Base-by-base conservation (phyloP, 2,329 filamentous ascomycete species). In the Waltergamsia citrina region DNA sequence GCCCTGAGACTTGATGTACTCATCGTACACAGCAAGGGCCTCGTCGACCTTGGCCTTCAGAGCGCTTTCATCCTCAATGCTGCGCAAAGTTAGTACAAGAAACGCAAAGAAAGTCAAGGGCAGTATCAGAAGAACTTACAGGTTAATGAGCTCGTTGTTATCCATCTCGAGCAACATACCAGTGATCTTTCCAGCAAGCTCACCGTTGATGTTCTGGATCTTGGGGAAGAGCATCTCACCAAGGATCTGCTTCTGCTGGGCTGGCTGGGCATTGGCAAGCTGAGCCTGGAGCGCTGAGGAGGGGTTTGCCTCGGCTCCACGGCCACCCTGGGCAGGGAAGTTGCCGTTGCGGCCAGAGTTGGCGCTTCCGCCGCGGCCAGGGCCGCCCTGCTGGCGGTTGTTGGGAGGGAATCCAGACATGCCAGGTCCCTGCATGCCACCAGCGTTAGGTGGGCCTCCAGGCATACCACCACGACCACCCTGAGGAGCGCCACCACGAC, bases 101-200 rank as follows among this genome's bases (percentile, higher is more conserved):
- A 20, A 28, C 39, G 33, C 42, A 30, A 18, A 24, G 9, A n/a
- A 12, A 16, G 10, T 11, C 6, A 17, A 9, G n/a, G n/a, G n/a
- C n/a, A n/a, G n/a, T n/a, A n/a, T n/a, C n/a, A n/a, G 11, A 4
- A 6, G 18, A 44, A 85, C 88, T 85, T 81, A 94, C 85, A 98
- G 76, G 65, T 85, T 85, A 56, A 98, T 74, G 50, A 98, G 71
- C 70, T 98, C 92, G 38, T 72, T 60, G 65, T 96, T 96, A 53
- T 96, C 92, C 92, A 98, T 98, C 76, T 98, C 92, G 51, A 98
- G 67, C 52, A 98, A 82, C 92, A 98, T 98, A 66, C 92, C 92
- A 41, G 92, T 98, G 62, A 98, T 96, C 81, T 98, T 98, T 57
- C 92, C 92, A 42, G 92, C 92, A 53, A 98, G 74, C 52, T 95